These are phyloP conservation scores for Juncus effusus DNA, from an alignment of 176 grass and related monocot species.

Conservation along the genomic window DNA sequence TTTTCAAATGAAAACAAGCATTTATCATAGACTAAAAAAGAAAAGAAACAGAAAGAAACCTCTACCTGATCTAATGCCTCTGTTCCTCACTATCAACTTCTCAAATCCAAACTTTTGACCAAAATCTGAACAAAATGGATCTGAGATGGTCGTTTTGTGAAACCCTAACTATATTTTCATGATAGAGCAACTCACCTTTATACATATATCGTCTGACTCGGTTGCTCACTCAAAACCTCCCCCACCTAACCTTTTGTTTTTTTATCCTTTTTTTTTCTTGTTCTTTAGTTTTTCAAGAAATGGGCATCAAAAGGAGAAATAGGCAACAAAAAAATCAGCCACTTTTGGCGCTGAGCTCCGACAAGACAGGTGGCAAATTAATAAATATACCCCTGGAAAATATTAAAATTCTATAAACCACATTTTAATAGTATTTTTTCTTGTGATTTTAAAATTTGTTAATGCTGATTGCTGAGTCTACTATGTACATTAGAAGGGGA, in stretches of 20 bases:
- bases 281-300: too few species aligned
- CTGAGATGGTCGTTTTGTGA: background rate
- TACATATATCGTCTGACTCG: constrained; percentile 16
- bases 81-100: constrained; percentile 10
- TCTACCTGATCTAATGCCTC: background rate
- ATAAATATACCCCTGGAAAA: too few species aligned
- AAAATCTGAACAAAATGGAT: background rate
- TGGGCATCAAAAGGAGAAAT: too few species aligned
- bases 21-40: background rate
- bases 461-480: too few species aligned
- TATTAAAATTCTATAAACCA: too few species aligned
- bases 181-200: background rate
- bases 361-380: too few species aligned
- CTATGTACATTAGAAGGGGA: too few species aligned
- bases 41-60: background rate
- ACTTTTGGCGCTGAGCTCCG: too few species aligned
- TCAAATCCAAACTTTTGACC: background rate
- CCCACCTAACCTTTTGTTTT: background rate
- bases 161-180: background rate
- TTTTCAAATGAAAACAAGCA: background rate
- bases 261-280: too few species aligned
- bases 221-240: constrained; percentile 31
- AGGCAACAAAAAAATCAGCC: too few species aligned
- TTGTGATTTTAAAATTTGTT: too few species aligned
- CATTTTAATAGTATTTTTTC: too few species aligned